These are phyloP conservation scores for Rossbeevera mucosa DNA, from an alignment of 768 basidiomycete species.

Conservation along the genomic window DNA sequence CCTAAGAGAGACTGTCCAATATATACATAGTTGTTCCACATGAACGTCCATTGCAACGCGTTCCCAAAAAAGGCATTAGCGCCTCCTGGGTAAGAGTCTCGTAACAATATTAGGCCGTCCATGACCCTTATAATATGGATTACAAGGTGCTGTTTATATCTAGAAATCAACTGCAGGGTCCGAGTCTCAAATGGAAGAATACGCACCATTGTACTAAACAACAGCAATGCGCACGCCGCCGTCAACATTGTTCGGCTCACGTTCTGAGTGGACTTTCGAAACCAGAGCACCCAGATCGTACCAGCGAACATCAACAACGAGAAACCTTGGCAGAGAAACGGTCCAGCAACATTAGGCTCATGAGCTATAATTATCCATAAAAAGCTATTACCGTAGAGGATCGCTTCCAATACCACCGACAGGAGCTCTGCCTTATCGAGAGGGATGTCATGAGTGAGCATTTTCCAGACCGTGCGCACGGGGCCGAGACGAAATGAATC, in stretches of 20 bases:
- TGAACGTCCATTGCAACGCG: conserved; percentile 25
- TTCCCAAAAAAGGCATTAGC: conserved; percentile 25
- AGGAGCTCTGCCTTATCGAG: conserved; percentile 22
- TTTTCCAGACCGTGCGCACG: background rate
- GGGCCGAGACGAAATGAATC: background rate
- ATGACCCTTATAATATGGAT: conserved; percentile 24
- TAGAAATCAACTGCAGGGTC: background rate
- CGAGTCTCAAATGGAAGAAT: background rate
- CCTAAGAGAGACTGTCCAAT: conserved; percentile 28
- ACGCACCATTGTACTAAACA: conserved; percentile 30
- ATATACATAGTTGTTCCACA: conserved; percentile 24
- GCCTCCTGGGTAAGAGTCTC: conserved; percentile 15
- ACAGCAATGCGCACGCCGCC: conserved; percentile 24
- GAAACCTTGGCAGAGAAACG: conserved; percentile 22
- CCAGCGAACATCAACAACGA: conserved; percentile 34
- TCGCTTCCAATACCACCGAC: conserved; percentile 15
- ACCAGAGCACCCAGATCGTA: conserved; percentile 25
- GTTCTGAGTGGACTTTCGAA: background rate
- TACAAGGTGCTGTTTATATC: conserved; percentile 19
- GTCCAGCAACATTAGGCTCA: background rate
- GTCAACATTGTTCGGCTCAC: conserved; percentile 22
- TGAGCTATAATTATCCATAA: background rate
- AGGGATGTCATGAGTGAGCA: conserved; percentile 1
- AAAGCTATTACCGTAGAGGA: conserved; percentile 15
- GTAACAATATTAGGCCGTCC: conserved; percentile 24